Conservation (phyloP, 2,329 filamentous ascomycete genomes). For the Lizonia empirigonia region DNA sequence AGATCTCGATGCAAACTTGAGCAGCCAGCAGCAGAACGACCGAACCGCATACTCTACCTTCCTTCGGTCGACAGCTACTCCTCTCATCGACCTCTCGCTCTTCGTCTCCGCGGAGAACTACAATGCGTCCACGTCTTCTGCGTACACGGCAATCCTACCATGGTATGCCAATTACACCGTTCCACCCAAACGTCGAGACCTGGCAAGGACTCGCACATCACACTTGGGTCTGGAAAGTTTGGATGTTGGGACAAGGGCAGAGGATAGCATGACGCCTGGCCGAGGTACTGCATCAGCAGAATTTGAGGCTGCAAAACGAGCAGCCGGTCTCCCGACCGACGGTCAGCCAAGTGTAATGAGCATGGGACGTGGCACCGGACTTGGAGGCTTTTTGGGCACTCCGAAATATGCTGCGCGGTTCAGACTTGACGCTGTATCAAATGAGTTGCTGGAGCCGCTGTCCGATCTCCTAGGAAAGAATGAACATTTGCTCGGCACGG, state of each 20-base stretch:
- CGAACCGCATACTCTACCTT: constrained; percentile 65
- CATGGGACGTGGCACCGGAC: constrained; percentile 61
- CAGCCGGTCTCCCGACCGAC: constrained; percentile 45
- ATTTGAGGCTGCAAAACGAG: constrained; percentile 46
- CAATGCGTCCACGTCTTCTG: constrained; percentile 73
- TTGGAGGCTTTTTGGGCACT: constrained; percentile 65
- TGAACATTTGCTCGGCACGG: constrained; percentile 60
- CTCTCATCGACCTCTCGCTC: constrained; percentile 82
- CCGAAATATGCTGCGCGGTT: constrained; percentile 77
- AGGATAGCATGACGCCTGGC: constrained; percentile 41
- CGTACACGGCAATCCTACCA: constrained; percentile 78
- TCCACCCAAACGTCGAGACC: constrained; percentile 72
- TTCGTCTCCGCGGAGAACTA: constrained; percentile 93
- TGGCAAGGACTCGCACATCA: constrained; percentile 70
- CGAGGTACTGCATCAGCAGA: constrained; percentile 40
- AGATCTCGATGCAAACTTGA: constrained; percentile 40
- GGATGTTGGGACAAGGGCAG: constrained; percentile 51
- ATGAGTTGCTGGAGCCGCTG: constrained; percentile 72
- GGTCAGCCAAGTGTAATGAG: constrained; percentile 51
- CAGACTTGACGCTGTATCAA: constrained; percentile 73
- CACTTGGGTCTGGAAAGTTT: constrained; percentile 56
- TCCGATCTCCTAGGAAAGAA: constrained; percentile 64
- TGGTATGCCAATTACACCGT: constrained; percentile 90
- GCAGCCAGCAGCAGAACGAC: constrained; percentile 44
- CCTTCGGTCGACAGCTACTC: constrained; percentile 73